These are phyloP conservation scores for Rachicladosporium sp. DNA, from an alignment of 2,329 filamentous ascomycete species.

Conservation along the genomic window DNA sequence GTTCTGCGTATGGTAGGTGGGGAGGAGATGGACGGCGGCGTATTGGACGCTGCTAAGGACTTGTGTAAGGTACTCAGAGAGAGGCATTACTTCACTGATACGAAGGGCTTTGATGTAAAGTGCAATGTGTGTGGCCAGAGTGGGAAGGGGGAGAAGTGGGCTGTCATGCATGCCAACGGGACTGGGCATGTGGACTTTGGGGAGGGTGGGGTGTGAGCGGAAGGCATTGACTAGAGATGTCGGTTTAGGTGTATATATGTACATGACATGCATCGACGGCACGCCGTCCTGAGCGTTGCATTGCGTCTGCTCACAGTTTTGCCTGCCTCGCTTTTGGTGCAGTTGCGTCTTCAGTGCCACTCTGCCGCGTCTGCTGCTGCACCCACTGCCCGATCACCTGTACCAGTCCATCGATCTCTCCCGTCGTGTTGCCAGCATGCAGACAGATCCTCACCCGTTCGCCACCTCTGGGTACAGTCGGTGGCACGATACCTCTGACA, in stretches of 20 bases:
- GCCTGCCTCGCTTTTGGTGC: too few relatives aligned
- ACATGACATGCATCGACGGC: too few relatives aligned
- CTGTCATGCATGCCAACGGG: slow-evolving; percentile 48
- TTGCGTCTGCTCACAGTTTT: too few relatives aligned
- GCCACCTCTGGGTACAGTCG: slow-evolving; percentile 51
- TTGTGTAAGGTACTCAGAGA: slow-evolving; percentile 49
- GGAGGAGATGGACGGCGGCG: slow-evolving; percentile 36
- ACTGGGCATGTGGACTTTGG: slow-evolving; percentile 49
- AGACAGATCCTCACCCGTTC: slow-evolving; percentile 56
- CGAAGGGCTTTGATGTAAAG: slow-evolving; percentile 61
- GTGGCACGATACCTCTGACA: slow-evolving; percentile 54
- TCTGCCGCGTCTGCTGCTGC: slow-evolving; percentile 6
- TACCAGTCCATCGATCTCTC: slow-evolving; percentile 45
- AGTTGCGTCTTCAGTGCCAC: too few relatives aligned
- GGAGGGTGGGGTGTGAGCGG: slow-evolving; percentile 22
- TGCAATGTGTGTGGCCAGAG: slow-evolving; percentile 64
- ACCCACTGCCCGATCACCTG: slow-evolving; percentile 40
- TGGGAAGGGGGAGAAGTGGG: slow-evolving; percentile 53
- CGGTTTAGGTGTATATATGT: too few relatives aligned
- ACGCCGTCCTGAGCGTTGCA: too few relatives aligned
- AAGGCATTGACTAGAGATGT: too few relatives aligned
- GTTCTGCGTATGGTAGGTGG: slow-evolving; percentile 22
- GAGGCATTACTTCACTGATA: slow-evolving; percentile 81
- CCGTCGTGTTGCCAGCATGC: slow-evolving; percentile 51
- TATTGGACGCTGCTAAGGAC: slow-evolving; percentile 46